Conservation (phyloP, 306 rosid species). For the Prosopis cineraria region DNA sequence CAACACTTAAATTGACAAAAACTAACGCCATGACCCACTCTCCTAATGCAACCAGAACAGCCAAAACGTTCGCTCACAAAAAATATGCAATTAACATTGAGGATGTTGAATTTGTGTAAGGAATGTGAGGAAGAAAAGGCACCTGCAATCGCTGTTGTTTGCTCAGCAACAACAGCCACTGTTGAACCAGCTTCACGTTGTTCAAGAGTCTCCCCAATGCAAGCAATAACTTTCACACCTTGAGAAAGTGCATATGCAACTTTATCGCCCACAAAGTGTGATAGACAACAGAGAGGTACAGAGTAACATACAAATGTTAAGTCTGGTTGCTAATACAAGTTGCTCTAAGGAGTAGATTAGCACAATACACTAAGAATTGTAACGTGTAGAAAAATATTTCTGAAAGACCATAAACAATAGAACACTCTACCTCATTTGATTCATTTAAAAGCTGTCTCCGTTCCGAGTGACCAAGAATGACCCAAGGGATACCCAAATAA, state of each 20-base stretch:
- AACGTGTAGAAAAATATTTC: neutral
- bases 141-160: conserved; percentile 93
- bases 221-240: conserved; percentile 87
- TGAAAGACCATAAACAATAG: conserved; percentile 3
- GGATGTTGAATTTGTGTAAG: neutral
- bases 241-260: conserved; percentile 84
- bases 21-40: neutral
- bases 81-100: neutral
- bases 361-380: neutral
- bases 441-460: conserved; percentile 70
- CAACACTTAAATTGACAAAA: neutral
- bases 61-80: neutral
- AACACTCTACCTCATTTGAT: conserved; percentile 65
- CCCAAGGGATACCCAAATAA: conserved; percentile 77
- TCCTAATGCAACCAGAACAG: neutral
- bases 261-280: conserved; percentile 84
- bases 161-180: conserved; percentile 66
- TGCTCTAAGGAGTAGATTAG: conserved; percentile 20
- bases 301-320: conserved; percentile 9
- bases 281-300: neutral
- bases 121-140: neutral
- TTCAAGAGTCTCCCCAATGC: conserved; percentile 90
- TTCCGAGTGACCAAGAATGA: conserved; percentile 83
- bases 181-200: conserved; percentile 82
- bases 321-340: conserved; percentile 2